A percentile compares a stretch with the other conserved stretches of the same genome.
These are phyloP conservation scores for Luzula sylvatica DNA, from an alignment of 176 grass and related monocot genomes.

Conservation along the genomic window DNA sequence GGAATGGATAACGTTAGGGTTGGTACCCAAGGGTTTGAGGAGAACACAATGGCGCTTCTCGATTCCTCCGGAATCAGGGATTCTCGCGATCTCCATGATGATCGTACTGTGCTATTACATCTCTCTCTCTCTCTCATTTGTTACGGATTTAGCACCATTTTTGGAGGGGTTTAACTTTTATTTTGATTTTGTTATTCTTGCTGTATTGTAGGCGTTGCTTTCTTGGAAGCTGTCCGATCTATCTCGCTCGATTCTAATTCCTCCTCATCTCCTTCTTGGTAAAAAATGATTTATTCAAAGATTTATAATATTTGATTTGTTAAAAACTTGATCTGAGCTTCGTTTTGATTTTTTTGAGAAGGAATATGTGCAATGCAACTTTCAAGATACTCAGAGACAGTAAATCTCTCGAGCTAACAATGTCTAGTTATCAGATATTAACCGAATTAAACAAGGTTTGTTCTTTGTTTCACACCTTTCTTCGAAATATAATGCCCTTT, in stretches of 20 bases:
- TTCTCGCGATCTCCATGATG: conserved; percentile 60
- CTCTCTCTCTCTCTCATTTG: not conserved
- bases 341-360: conserved; percentile 17
- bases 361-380: conserved; percentile 59
- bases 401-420: conserved; percentile 56
- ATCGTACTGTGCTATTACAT: conserved; percentile 34
- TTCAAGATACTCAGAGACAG: conserved; percentile 57
- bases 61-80: conserved; percentile 77
- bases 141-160: conserved; percentile 10
- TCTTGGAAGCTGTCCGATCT: conserved; percentile 65
- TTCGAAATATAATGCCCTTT: conserved; percentile 2
- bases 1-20: too few species aligned
- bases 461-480: conserved; percentile 1
- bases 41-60: conserved; percentile 89
- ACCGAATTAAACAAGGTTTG: conserved; percentile 61
- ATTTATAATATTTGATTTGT: conserved; percentile 2
- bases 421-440: conserved; percentile 70
- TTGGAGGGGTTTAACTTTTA: not conserved
- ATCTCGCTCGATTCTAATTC: conserved; percentile 33
- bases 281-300: conserved; percentile 3
- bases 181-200: not conserved
- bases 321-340: conserved; percentile 5
- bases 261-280: conserved; percentile 53
- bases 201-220: conserved; percentile 41
- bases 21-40: conserved; percentile 33